A percentile compares a stretch with the other conserved stretches of the same genome.
Conservation (phyloP, 1,139 yeast species). For the Suhomyces maxii region DNA sequence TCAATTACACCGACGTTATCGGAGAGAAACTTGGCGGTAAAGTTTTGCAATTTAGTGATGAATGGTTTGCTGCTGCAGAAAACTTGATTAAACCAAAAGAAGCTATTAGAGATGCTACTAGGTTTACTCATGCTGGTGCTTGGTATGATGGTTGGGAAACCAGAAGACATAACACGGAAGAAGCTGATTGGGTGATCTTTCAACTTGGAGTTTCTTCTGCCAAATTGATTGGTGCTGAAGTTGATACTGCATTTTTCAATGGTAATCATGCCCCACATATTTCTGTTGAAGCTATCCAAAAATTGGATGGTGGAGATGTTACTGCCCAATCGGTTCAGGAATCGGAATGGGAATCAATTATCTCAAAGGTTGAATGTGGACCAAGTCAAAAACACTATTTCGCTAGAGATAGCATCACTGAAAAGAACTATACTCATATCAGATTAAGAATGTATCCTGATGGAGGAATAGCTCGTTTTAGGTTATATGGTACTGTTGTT, state of each 20-base stretch:
- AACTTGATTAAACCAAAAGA: conserved; percentile 78
- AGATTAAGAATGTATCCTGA: conserved; percentile 92
- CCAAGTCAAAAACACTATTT: conserved; percentile 87
- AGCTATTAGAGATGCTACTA: conserved; percentile 78
- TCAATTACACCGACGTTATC: conserved; percentile 66
- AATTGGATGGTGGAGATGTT: conserved; percentile 31
- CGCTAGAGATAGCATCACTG: conserved; percentile 58
- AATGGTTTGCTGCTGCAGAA: conserved; percentile 94
- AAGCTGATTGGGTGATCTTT: conserved; percentile 83
- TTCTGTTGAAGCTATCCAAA: conserved; percentile 69
- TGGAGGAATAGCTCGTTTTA: conserved; percentile 94
- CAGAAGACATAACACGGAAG: conserved; percentile 81
- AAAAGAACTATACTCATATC: conserved; percentile 68
- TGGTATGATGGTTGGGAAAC: conserved; percentile 99
- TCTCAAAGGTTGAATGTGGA: conserved; percentile 76
- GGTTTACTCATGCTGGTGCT: conserved; percentile 82
- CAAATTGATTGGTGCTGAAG: conserved; percentile 73
- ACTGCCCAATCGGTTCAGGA: conserved; percentile 19
- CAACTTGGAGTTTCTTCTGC: conserved; percentile 86
- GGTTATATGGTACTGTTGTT: conserved; percentile 78
- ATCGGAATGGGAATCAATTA: conserved; percentile 66
- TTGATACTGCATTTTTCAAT: conserved; percentile 89
- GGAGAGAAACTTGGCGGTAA: conserved; percentile 82
- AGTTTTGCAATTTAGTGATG: conserved; percentile 70
- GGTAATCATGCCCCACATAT: conserved; percentile 94